phyloP scores from a whole-genome alignment of 306 rosid species.

The Medicago arabica region DNA sequence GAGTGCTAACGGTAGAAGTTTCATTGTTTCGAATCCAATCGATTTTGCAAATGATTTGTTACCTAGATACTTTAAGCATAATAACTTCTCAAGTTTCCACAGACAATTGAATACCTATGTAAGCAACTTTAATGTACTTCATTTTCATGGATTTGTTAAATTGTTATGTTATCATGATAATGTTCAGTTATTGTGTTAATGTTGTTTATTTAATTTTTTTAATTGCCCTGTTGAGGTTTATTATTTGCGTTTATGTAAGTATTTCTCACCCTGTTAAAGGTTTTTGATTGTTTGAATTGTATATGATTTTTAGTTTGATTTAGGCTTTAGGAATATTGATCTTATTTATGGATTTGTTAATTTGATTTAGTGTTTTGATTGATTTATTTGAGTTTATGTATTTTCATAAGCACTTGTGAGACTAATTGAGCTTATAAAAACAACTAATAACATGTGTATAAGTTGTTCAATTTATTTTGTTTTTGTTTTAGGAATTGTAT shows the following conservation, averaged over 20 bases:
- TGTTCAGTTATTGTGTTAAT: not conserved
- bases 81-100: conserved; percentile 90
- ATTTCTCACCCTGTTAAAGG: too few species aligned
- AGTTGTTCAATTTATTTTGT: too few species aligned
- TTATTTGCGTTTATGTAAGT: too few species aligned
- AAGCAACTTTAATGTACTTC: conserved; percentile 47
- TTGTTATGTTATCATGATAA: not conserved
- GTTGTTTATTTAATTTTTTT: too few species aligned
- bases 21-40: conserved; percentile 74
- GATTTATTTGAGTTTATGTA: not conserved
- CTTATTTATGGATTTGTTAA: conserved; percentile 1
- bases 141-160: not conserved
- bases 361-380: not conserved
- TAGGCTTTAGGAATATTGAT: conserved; percentile 82
- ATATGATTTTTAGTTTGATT: conserved; percentile 32
- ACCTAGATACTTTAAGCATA: conserved; percentile 87
- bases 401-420: not conserved
- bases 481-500: too few species aligned
- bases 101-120: conserved; percentile 95
- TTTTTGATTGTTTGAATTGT: conserved; percentile 28
- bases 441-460: too few species aligned
- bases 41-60: conserved; percentile 71
- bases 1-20: conserved; percentile 66
- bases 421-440: not conserved
- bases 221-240: too few species aligned